phyloP scores from a whole-genome alignment of 2,329 filamentous ascomycete genomes.

The Didymosphaeria variabile region DNA sequence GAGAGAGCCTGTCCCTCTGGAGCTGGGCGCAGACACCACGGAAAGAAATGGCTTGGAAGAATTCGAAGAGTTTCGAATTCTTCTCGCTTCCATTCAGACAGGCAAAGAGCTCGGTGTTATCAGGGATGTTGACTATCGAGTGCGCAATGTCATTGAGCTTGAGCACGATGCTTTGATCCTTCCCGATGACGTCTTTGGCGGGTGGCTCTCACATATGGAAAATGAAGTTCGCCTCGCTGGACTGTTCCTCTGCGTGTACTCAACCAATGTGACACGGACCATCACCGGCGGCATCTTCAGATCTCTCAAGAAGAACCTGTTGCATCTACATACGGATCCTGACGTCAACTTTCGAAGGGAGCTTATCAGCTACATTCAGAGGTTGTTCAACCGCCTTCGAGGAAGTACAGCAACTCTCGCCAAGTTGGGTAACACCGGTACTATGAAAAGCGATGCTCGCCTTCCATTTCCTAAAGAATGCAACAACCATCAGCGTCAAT shows the following conservation, averaged over 20 bases:
- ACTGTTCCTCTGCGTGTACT: conserved; percentile 80
- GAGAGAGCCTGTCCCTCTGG: conserved; percentile 27
- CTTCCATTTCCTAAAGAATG: conserved; percentile 29
- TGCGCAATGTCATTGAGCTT: conserved; percentile 35
- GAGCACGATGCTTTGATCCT: conserved; percentile 57
- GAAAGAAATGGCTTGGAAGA: conserved; percentile 23
- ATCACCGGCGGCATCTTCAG: conserved; percentile 70
- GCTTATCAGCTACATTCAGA: conserved; percentile 75
- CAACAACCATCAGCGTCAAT: conserved; percentile 4
- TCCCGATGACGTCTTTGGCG: conserved; percentile 57
- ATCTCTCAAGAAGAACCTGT: conserved; percentile 71
- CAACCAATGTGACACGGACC: conserved; percentile 76
- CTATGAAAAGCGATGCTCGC: conserved; percentile 15
- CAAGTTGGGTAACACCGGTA: conserved; percentile 27
- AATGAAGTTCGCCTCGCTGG: conserved; percentile 75
- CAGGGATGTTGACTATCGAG: conserved; percentile 46
- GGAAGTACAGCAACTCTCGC: conserved; percentile 45
- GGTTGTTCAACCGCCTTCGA: conserved; percentile 76
- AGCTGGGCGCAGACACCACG: conserved; percentile 18
- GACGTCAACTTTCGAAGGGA: conserved; percentile 89
- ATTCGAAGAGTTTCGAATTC: conserved; percentile 43
- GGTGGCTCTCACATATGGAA: conserved; percentile 48
- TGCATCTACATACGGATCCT: conserved; percentile 79
- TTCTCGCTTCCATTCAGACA: conserved; percentile 53
- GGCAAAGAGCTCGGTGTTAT: conserved; percentile 59